Conservation (phyloP, 306 rosid genomes). For the Corylus avellana region DNA sequence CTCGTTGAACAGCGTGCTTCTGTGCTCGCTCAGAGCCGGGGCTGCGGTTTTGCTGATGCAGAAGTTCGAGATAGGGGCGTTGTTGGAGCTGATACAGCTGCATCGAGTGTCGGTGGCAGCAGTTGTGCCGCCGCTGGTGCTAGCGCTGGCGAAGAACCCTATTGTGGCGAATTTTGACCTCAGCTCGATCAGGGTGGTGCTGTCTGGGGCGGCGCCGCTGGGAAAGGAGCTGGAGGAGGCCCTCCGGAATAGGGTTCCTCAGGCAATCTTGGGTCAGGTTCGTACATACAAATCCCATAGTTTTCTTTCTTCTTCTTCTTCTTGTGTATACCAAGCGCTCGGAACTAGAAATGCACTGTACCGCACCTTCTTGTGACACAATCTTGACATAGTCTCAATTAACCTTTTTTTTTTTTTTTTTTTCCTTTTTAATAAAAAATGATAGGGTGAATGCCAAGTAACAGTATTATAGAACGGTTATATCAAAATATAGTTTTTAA, state of each 20-base stretch:
- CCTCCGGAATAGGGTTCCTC: conserved; percentile 58
- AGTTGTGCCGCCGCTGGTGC: conserved; percentile 86
- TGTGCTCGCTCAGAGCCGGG: conserved; percentile 66
- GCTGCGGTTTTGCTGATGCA: conserved; percentile 66
- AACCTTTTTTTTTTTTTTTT: too few species aligned
- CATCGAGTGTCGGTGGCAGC: conserved; percentile 69
- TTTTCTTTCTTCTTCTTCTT: neutral
- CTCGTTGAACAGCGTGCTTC: conserved; percentile 63
- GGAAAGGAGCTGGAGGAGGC: conserved; percentile 85
- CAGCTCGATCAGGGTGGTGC: conserved; percentile 60
- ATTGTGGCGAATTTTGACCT: conserved; percentile 62
- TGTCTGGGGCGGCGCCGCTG: conserved; percentile 88
- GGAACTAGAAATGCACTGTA: too few species aligned
- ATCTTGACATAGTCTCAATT: too few species aligned
- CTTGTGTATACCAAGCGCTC: too few species aligned
- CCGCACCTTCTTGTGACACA: too few species aligned
- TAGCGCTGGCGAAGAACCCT: conserved; percentile 77
- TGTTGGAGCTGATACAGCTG: conserved; percentile 52
- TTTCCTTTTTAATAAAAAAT: too few species aligned
- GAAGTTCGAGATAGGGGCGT: conserved; percentile 71
- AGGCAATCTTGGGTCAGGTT: conserved; percentile 84
- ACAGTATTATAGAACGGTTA: too few species aligned
- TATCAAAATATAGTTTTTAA: too few species aligned
- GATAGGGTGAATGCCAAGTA: too few species aligned
- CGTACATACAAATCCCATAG: too few species aligned